Percentiles rank a stretch among this genome's conserved stretches.
Evolutionary conservation across 441 rosid species (phyloP).

Genomic region (Omphalea diandra): DNA sequence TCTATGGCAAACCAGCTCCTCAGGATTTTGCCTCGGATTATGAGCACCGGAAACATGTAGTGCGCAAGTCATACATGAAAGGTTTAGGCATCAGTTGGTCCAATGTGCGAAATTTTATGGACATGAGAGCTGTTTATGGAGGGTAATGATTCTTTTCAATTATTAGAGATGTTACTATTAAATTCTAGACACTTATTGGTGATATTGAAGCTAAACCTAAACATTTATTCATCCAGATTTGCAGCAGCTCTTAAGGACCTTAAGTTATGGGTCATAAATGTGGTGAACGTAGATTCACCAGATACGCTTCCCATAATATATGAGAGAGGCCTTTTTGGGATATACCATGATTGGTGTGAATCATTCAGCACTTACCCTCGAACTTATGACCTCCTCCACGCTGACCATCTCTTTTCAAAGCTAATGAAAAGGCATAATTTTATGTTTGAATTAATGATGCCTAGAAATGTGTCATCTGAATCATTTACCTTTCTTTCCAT

Average conservation of each 20-base stretch:
- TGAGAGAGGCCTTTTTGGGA: conserved; percentile 75
- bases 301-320: conserved; percentile 84
- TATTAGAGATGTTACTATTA: not conserved
- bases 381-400: conserved; percentile 92
- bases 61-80: conserved; percentile 72
- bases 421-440: conserved; percentile 68
- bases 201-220: not conserved
- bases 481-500: not conserved
- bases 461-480: not conserved
- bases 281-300: conserved; percentile 86
- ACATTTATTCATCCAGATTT: conserved; percentile 47
- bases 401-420: conserved; percentile 92
- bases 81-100: conserved; percentile 92
- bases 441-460: too few relatives aligned
- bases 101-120: conserved; percentile 74
- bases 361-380: conserved; percentile 85
- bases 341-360: conserved; percentile 98
- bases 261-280: conserved; percentile 83
- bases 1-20: conserved; percentile 87
- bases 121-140: conserved; percentile 93
- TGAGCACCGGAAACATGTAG: conserved; percentile 75
- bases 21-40: conserved; percentile 68
- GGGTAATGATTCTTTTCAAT: conserved; percentile 49
- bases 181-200: not conserved
- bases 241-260: conserved; percentile 77